Evolutionary conservation across 768 basidiomycete species (phyloP), one percentile per base, ranked within the genome.

Genomic region (Auriscalpium vulgare): DNA sequence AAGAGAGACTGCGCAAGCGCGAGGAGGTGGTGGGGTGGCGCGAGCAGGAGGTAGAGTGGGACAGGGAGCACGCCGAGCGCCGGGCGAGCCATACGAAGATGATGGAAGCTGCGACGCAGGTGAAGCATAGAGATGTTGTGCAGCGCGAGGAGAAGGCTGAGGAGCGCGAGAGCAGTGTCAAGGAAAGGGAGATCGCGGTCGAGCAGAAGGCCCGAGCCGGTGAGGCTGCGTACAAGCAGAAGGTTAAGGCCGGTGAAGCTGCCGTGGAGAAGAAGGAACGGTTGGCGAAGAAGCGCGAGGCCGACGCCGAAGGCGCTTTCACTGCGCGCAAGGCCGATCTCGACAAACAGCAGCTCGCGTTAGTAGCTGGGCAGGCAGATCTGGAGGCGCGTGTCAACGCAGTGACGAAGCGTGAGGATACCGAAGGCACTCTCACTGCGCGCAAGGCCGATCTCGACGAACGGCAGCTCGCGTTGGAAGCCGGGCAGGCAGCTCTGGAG

Each of bases 321-420:
- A 74, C 74, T 53, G 75, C 73, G 64, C 76, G 36, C 56, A 57
- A 13, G 5, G 70, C 71, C 11, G 85, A 89, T 48, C 69, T 74
- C 13, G 87, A 29, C 29, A 29, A 29, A 29, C 29, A 29, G 29
- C 29, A 29, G 29, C 29, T 29, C 7, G 29, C 29, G 29, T 29
- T 29, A 4, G 29, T 2, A 7, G 29, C 29, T 7, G 29, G 29
- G 29, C 29, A 29, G 29, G 29, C 2, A 29, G 23, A 29, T 29
- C 23, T 29, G 23, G 23, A 29, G 23, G 23, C 2, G 23, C 2
- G 23, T 29, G n/a, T n/a, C n/a, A n/a, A n/a, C n/a, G n/a, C n/a
- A n/a, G n/a, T n/a, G n/a, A n/a, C n/a, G 68, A 73, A 53, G 72
- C 62, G 13, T 23, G 65, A 72, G 62, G 68, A 61, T 34, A 62